Conservation (phyloP, 345 rosid species). For the Diplotaxis tenuifolia region DNA sequence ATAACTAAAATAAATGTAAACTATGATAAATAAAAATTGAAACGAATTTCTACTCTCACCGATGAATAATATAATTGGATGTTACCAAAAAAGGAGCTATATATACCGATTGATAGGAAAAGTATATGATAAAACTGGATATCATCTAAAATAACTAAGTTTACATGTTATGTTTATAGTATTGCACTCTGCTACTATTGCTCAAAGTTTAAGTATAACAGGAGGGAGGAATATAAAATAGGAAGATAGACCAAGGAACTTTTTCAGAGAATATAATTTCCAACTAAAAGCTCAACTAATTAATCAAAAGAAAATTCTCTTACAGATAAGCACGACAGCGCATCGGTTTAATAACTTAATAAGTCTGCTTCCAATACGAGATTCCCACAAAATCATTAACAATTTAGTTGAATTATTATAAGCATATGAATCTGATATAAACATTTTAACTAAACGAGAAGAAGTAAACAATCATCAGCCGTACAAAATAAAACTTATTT, state of each 20-base stretch:
- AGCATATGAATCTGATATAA: conserved; percentile 9
- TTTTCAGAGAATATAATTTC: conserved; percentile 28
- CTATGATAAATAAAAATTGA: not conserved
- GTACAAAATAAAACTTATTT: conserved; percentile 14
- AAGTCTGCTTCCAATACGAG: conserved; percentile 22
- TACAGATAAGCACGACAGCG: conserved; percentile 36
- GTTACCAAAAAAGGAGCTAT: not conserved
- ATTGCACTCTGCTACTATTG: not conserved
- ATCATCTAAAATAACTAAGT: not conserved
- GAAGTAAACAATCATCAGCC: conserved; percentile 1
- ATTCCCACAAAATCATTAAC: conserved; percentile 25
- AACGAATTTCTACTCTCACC: not conserved
- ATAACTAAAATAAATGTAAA: not conserved
- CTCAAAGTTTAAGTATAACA: not conserved
- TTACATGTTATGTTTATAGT: conserved; percentile 7
- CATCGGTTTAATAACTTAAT: conserved; percentile 30
- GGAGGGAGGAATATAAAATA: conserved; percentile 14
- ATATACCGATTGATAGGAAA: not conserved
- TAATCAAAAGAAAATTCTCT: conserved; percentile 33
- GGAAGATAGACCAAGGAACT: conserved; percentile 13
- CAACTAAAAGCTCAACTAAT: conserved; percentile 6
- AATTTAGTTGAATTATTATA: conserved; percentile 12
- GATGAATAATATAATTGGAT: not conserved
- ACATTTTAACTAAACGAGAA: not conserved
- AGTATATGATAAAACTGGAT: not conserved